Evolutionary conservation across 1,284 basidiomycete genomes (phyloP), one percentile per base, ranked within the genome.

Genomic region (Lentinus polychrous): DNA sequence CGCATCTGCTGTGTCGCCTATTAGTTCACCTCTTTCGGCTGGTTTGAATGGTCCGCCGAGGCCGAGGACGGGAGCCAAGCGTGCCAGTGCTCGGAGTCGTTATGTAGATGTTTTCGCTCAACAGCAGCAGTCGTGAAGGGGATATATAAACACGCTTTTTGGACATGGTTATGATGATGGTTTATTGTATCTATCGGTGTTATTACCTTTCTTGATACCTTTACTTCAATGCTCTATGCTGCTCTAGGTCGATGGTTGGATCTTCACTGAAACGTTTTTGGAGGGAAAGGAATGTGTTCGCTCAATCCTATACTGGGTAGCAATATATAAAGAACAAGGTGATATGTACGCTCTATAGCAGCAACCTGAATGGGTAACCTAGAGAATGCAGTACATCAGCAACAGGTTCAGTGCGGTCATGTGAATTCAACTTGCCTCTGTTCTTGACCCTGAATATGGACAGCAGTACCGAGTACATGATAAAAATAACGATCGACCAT

Each of bases 391-490:
- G 12, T 27, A 49, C 32, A 51, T 17, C 46, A 48, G 24, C 39
- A 35, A 20, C 10, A 10, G 10, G 10, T 27, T 27, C n/a, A n/a
- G 27, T 8, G 43, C 39, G 48, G 35, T 49, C 20, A 23, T 32
- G 38, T 33, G 44, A 20, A 17, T 41, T 44, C 45, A 41, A 66
- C 76, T 42, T 54, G 86, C 87, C 86, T 66, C 82, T 76, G 68
- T 97, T 96, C 73, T 99, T 99, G 55, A 94, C 74, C 61, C 82
- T 81, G 78, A 99, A 99, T 38, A 99, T 64, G 42, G 88, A 89
- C 49, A 98, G 72, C 40, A 99, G 73, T 54, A 95, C 74, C 43
- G 92, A 94, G 66, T 94, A 94, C 50, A 96, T 75, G 57, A 93
- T 73, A 64, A 96, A 70, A 51, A 91, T 76, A 49, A 97, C 83